Conservation (phyloP, 2,329 filamentous ascomycete genomes). For the Alternaria rosae region DNA sequence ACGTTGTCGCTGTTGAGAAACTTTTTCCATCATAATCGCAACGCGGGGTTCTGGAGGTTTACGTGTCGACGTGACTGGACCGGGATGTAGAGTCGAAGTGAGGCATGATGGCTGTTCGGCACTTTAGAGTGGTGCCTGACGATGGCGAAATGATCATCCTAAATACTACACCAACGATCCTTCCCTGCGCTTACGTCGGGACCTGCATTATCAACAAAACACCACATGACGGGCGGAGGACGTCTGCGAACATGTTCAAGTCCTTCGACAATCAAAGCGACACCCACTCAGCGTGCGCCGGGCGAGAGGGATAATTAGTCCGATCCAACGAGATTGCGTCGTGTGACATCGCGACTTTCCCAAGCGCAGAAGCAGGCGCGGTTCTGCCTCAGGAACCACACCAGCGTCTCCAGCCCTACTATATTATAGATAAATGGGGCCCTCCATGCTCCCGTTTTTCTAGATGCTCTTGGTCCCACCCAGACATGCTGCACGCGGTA, state of each 20-base stretch:
- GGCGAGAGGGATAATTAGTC: background rate
- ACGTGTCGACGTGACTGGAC: background rate
- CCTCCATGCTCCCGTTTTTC: background rate
- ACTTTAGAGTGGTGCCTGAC: background rate
- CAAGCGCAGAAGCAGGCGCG: background rate
- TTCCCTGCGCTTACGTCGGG: background rate
- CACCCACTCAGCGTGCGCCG: background rate
- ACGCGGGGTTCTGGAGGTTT: background rate
- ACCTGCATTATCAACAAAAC: background rate
- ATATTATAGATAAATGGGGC: conserved; percentile 10
- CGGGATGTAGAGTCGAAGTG: background rate
- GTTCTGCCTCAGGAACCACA: conserved; percentile 11
- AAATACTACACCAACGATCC: background rate
- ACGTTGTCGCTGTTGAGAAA: background rate
- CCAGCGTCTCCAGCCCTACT: conserved; percentile 17
- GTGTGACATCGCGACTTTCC: conserved; percentile 1
- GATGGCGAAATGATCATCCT: background rate
- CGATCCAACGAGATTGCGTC: background rate
- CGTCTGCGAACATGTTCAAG: background rate
- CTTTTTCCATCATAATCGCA: background rate
- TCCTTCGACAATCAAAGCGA: background rate
- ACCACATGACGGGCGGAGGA: background rate
- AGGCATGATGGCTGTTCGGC: background rate
- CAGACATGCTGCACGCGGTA: background rate
- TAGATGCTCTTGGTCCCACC: background rate